A percentile compares a stretch with the other conserved stretches of the same genome.
phyloP scores from a whole-genome alignment of 805 yeast genomes.

The Cyberlindnera euphorbiae region DNA sequence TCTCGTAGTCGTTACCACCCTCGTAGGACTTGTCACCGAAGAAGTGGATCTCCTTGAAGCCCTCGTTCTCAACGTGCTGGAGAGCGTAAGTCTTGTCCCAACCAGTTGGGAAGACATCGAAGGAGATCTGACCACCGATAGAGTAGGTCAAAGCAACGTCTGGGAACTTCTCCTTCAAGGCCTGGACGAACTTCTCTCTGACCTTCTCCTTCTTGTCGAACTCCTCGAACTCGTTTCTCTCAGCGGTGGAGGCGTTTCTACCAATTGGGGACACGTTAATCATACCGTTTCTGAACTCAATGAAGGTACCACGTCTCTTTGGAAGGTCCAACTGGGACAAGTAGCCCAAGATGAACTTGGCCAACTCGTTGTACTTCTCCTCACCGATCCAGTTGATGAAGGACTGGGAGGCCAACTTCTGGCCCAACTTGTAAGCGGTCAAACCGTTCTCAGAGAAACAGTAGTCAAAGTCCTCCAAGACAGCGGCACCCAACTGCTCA shows the following conservation, averaged over 20 bases:
- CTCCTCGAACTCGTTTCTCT: constrained; percentile 88
- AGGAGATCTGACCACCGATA: constrained; percentile 98
- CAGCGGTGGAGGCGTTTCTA: constrained; percentile 92
- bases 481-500: constrained; percentile 87
- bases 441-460: constrained; percentile 97
- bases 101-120: constrained; percentile 99
- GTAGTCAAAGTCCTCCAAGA: constrained; percentile 82
- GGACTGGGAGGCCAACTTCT: constrained; percentile 86
- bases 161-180: constrained; percentile 77
- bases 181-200: constrained; percentile 81
- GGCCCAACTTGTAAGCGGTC: constrained; percentile 92
- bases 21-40: constrained; percentile 96
- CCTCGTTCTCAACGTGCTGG: constrained; percentile 83
- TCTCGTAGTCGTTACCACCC: constrained; percentile 99
- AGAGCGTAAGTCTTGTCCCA: constrained; percentile 99
- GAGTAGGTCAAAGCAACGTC: constrained; percentile 89
- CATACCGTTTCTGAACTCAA: constrained; percentile 99
- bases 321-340: constrained; percentile 86
- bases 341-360: constrained; percentile 79
- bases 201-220: constrained; percentile 76
- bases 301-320: constrained; percentile 96
- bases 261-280: constrained; percentile 97
- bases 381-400: constrained; percentile 96
- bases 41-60: constrained; percentile 87
- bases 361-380: constrained; percentile 85